Evolutionary conservation across 2,329 filamentous ascomycete genomes (phyloP), one percentile per base, ranked within the genome.

Genomic region (Colletotrichum cuscutae): DNA sequence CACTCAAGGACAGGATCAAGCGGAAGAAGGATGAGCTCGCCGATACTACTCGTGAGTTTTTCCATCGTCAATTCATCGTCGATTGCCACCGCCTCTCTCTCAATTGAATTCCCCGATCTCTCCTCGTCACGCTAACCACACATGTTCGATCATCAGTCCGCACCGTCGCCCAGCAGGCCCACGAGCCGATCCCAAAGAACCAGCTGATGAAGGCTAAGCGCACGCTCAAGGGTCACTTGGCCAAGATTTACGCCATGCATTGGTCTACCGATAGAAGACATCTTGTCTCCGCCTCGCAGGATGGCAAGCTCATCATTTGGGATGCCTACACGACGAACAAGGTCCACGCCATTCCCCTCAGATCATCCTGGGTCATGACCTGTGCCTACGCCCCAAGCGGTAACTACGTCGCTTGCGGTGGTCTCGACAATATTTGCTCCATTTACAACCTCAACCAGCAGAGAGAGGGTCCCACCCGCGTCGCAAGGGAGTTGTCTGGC

Each of bases 221-320:
- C 80, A 98, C 95, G 63, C 89, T 99, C 77, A 98, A 98, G 88
- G 97, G 97, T 77, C 97, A 99, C 89, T 87, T 99, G 77, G 97
- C 97, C 79, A 99, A 99, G 88, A 99, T 99, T 80, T 99, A 99
- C 85, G 97, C 97, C 79, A 99, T 99, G 97, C 97, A 99, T 88
- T 99, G 97, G 97, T 98, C 97, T 42, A 99, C 97, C 76, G 97
- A 99, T 86, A 92, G 97, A 81, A 92, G 97, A 84, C 97, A 98
- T 85, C 91, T 98, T 74, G 97, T 99, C 65, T 98, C 97, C 13
- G 97, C 97, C 76, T 99, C 97, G 78, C 97, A 99, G 85, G 97
- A 99, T 81, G 97, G 97, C 83, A 99, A 99, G 88, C 92, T 99
- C 78, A 99, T 99, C 84, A 98, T 99, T 82, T 99, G 97, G 97